Conservation (phyloP, 495 filamentous ascomycete genomes). For the Aspergillus kassunensis region DNA sequence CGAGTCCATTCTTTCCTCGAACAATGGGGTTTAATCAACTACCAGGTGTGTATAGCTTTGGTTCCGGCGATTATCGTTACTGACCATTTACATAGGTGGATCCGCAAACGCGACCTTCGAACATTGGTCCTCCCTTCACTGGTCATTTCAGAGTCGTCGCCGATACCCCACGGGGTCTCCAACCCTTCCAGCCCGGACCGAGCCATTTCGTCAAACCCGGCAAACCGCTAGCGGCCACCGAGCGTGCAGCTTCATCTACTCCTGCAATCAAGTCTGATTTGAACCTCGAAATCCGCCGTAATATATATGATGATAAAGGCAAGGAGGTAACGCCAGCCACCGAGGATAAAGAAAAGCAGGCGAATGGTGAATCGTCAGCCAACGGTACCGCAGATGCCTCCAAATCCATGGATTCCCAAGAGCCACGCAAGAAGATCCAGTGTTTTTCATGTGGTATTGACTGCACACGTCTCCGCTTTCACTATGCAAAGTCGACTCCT, state of each 20-base stretch:
- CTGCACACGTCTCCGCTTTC: slow-evolving; percentile 88
- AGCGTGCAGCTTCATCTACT: slow-evolving; percentile 67
- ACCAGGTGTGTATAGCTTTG: slow-evolving; percentile 61
- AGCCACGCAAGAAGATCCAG: slow-evolving; percentile 67
- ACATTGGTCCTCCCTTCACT: slow-evolving; percentile 93
- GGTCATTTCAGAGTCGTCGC: slow-evolving; percentile 93
- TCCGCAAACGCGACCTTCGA: slow-evolving; percentile 88
- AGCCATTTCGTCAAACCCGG: slow-evolving; percentile 69
- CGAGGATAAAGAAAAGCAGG: slow-evolving; percentile 60
- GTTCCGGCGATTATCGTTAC: not conserved
- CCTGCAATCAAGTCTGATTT: slow-evolving; percentile 71
- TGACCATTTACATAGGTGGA: slow-evolving; percentile 65
- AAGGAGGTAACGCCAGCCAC: slow-evolving; percentile 67
- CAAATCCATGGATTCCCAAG: slow-evolving; percentile 59
- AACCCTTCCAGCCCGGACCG: slow-evolving; percentile 87
- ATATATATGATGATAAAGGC: slow-evolving; percentile 90
- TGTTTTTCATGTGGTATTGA: slow-evolving; percentile 91
- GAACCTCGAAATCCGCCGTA: slow-evolving; percentile 86
- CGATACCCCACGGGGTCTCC: slow-evolving; percentile 91
- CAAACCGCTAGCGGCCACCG: slow-evolving; percentile 65
- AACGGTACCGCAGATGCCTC: slow-evolving; percentile 52
- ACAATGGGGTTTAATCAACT: slow-evolving; percentile 98
- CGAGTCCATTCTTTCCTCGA: slow-evolving; percentile 97
- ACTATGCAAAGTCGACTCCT: slow-evolving; percentile 62
- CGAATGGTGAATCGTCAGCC: slow-evolving; percentile 68